Conservation (phyloP, 108 stramenopile genomes). For the Fistulifera solaris region DNA sequence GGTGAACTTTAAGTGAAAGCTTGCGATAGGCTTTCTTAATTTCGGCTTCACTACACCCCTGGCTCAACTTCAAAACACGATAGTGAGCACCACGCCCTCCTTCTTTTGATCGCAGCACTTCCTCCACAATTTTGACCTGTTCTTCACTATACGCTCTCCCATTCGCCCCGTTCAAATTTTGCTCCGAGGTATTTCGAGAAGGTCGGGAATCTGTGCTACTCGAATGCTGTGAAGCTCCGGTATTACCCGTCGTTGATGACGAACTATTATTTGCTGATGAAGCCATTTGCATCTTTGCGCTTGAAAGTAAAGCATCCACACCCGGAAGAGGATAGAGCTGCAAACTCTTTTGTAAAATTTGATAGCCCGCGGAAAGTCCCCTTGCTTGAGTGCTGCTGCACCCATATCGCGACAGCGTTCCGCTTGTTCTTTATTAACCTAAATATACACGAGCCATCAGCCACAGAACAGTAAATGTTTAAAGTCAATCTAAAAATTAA, state of each 20-base stretch:
- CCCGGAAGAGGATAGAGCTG: constrained; percentile 86
- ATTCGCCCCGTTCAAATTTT: constrained; percentile 1
- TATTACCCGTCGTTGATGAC: constrained; percentile 1
- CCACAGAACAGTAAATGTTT: not conserved
- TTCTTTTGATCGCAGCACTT: constrained; percentile 56
- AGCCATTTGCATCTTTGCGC: constrained; percentile 22
- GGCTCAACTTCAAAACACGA: constrained; percentile 57
- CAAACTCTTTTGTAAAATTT: constrained; percentile 84
- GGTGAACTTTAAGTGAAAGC: constrained; percentile 81
- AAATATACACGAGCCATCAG: not conserved
- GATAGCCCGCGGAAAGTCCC: constrained; percentile 65
- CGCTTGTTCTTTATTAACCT: constrained; percentile 54
- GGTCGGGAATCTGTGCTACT: not conserved
- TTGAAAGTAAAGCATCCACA: constrained; percentile 67
- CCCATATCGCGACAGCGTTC: constrained; percentile 69
- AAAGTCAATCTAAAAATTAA: no score
- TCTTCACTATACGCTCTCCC: constrained; percentile 56
- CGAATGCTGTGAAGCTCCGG: not conserved
- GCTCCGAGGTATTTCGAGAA: not conserved
- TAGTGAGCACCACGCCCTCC: constrained; percentile 86
- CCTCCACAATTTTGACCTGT: constrained; percentile 51
- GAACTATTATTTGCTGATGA: not conserved
- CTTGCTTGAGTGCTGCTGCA: constrained; percentile 50
- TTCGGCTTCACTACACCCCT: constrained; percentile 50
- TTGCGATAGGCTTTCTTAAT: constrained; percentile 89